These are phyloP conservation scores for Trichoderma virens DNA, from an alignment of 495 filamentous ascomycete species.

Conservation along the genomic window DNA sequence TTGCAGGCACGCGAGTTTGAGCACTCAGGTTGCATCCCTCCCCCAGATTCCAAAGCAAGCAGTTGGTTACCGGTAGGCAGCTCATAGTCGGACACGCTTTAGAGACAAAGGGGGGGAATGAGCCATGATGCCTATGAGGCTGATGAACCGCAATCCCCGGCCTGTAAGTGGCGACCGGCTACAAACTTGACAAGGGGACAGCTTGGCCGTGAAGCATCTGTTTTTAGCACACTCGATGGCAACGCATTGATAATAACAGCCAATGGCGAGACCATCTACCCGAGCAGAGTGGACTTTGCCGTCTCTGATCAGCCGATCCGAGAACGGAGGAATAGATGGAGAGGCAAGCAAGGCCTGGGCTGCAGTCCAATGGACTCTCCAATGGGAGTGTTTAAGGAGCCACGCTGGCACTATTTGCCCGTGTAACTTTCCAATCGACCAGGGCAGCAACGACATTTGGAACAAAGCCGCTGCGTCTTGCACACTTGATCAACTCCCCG, in stretches of 20 bases:
- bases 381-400: not conserved
- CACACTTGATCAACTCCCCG: not conserved
- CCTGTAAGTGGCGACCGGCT: not conserved
- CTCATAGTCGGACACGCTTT: not conserved
- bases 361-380: not conserved
- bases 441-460: not conserved
- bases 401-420: not conserved
- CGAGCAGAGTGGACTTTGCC: not conserved
- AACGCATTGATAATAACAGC: not conserved
- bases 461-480: not conserved
- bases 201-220: not conserved
- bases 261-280: not conserved
- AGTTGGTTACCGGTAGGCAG: not conserved
- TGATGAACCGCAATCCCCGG: not conserved
- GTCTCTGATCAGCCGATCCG: not conserved
- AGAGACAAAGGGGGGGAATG: not conserved
- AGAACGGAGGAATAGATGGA: not conserved
- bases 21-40: not conserved
- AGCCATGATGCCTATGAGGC: not conserved
- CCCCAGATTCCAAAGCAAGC: not conserved
- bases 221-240: not conserved
- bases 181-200: not conserved
- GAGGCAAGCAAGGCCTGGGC: not conserved
- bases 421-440: not conserved
- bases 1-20: conserved; percentile 1